Base-by-base conservation (phyloP, 23 red algal genomes). In the Gracilaria vermiculophylla region DNA sequence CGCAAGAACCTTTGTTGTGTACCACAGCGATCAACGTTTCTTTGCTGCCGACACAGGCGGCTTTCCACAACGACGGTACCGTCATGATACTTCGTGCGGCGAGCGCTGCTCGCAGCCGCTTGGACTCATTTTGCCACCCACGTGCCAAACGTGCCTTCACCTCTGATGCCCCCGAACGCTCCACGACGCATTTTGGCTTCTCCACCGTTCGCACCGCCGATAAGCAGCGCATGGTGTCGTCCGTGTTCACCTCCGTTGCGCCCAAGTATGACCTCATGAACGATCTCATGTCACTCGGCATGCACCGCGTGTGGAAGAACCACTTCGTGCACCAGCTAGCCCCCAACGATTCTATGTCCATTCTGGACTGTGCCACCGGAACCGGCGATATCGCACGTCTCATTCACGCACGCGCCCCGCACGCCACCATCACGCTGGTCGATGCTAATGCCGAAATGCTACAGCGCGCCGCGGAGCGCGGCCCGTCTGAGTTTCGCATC, bases 251-350 rank as follows among this genome's bases (percentile, higher is more conserved):
- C 39, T 92, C 87, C 13, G 97, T 99, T 5, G 97, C 97, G 19
- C 74, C 33, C 3, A 77, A 77, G 28, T 99, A 99, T 64, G 97
- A 99, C 69, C 17, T 94, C 47, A 99, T 99, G 97, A 99, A 99
- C 85, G 97, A 99, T 56, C 43, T 64, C 62, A 99, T 99, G 97
- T 99, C 97, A 32, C 58, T 91, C 14, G 84, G 92, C 28, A 47
- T 99, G 51, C 97, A 99, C 76, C 93, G 97, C 16, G 15, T 87
- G 24, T 99, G 97, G 97, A 99, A 99, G 54, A 77, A 81, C 35
- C 28, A 48, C 2, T 94, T 99, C 56, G 90, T 99, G 6, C 21
- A 24, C 1, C 60, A 62, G 39, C 52, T 99, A 42, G 45, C 62
- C 24, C 91, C 97, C 4, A 77, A 62, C 12, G 16, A 39, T 0